Evolutionary conservation across 371 early-diverging fungal species (phyloP), one percentile per base, ranked within the genome.

Genomic region (Apophysomyces ossiformis): DNA sequence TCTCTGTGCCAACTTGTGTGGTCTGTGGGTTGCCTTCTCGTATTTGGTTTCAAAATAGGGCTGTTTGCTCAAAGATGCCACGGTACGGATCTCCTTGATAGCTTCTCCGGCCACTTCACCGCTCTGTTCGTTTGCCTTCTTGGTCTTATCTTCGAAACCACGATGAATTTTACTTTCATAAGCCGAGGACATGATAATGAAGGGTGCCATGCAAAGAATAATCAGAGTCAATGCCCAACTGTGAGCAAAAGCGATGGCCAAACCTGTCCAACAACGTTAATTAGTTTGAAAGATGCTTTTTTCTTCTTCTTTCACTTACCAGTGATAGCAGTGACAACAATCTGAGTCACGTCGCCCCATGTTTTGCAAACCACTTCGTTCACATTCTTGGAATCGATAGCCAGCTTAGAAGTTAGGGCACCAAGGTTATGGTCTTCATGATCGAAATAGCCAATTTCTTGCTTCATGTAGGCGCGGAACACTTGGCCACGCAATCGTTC

Each of bases 401-500:
- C 89, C 44, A 97, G 85, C 45, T 91, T 88, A 12, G 95, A 81
- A 0, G 94, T 89, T 45, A 97, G 78, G 21, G 90, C 92, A 63
- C 98, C 97, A 18, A 91, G 89, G 41, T 83, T 87, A 78, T 97
- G 89, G 56, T 88, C 87, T 38, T 90, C 90, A 35, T 87, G 81
- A 76, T 97, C 98, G 75, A 92, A 97, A 76, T 85, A 97, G 7
- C 83, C 91, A 64, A 96, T 87, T 68, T 96, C 95, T 82, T 96
- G 97, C 18, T 77, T 71, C 71, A 92, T 77, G 47, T 89, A 79
- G 16, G 88, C 79, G 26, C 81, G 72, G 81, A 92, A 92, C 11
- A 84, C 67, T 45, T 69, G 61, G 41, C 72, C 77, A 56, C 93
- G 82, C 44, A 93, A 70, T 54, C 91, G 84, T 18, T 75, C 71